These are phyloP conservation scores for Neohortaea acidophila DNA, from an alignment of 495 filamentous ascomycete genomes.

Conservation along the genomic window DNA sequence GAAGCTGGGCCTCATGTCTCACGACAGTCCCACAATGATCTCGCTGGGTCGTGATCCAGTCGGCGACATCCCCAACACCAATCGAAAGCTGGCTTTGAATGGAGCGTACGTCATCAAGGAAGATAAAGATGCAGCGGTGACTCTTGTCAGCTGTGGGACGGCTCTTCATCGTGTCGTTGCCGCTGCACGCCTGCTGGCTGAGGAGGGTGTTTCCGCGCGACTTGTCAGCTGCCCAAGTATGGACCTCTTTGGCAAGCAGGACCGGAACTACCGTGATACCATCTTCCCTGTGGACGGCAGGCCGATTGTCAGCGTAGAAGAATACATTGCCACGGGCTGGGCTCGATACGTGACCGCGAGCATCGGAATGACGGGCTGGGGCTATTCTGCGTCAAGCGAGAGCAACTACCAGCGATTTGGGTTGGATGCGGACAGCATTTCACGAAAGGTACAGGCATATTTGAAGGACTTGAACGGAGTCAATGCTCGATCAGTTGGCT, in stretches of 20 bases:
- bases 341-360: slow-evolving; percentile 42
- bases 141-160: slow-evolving; percentile 33
- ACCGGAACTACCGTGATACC: slow-evolving; percentile 32
- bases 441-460: slow-evolving; percentile 19
- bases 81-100: slow-evolving; percentile 25
- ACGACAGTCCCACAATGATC: slow-evolving; percentile 33
- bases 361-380: slow-evolving; percentile 29
- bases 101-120: slow-evolving; percentile 36
- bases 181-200: slow-evolving; percentile 20
- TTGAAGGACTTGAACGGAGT: too few species aligned
- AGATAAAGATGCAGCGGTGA: slow-evolving; percentile 27
- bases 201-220: slow-evolving; percentile 24
- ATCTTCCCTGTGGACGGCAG: slow-evolving; percentile 24
- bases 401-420: slow-evolving; percentile 40
- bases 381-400: slow-evolving; percentile 34
- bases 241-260: slow-evolving; percentile 37
- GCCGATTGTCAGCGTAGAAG: slow-evolving; percentile 39
- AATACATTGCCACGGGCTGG: slow-evolving; percentile 40
- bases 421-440: slow-evolving; percentile 31
- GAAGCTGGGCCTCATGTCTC: slow-evolving; percentile 33
- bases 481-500: too few species aligned
- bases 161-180: slow-evolving; percentile 32
- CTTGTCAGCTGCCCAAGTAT: slow-evolving; percentile 41
- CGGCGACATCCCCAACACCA: slow-evolving; percentile 19
- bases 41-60: slow-evolving; percentile 32